phyloP scores from a whole-genome alignment of 148 eudicot species.

The Hydrangea macrophylla region DNA sequence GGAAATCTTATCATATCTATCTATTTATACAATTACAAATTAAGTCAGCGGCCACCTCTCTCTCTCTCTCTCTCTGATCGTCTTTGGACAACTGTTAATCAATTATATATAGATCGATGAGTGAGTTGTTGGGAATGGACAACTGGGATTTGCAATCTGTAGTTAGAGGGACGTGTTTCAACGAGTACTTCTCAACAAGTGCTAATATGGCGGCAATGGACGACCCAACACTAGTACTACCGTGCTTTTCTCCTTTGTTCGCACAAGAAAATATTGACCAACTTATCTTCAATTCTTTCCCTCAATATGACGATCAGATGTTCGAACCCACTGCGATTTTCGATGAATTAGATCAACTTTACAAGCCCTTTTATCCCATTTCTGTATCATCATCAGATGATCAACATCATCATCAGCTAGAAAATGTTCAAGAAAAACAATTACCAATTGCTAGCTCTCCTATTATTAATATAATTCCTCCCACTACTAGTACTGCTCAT shows the following conservation, averaged over 20 bases:
- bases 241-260: constrained; percentile 1
- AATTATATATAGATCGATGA: not conserved
- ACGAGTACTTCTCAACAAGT: not conserved
- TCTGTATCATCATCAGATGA: not conserved
- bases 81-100: not conserved
- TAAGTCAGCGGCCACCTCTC: constrained; percentile 4
- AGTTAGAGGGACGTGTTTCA: constrained; percentile 38
- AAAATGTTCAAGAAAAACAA: constrained; percentile 10
- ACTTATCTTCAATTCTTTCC: constrained; percentile 8
- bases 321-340: constrained; percentile 7
- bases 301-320: too few species aligned
- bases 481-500: constrained; percentile 3
- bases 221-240: constrained; percentile 3
- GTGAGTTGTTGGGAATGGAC: not conserved
- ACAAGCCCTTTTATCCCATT: constrained; percentile 39
- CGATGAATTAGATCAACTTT: constrained; percentile 40
- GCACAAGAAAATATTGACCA: constrained; percentile 11
- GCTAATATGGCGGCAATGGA: constrained; percentile 2
- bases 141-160: constrained; percentile 64
- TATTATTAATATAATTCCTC: not conserved
- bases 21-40: not conserved
- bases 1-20: not conserved
- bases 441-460: not conserved
- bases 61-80: not conserved
- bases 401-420: not conserved